Conservation (phyloP, 2,329 filamentous ascomycete species). For the Nemania diffusa region DNA sequence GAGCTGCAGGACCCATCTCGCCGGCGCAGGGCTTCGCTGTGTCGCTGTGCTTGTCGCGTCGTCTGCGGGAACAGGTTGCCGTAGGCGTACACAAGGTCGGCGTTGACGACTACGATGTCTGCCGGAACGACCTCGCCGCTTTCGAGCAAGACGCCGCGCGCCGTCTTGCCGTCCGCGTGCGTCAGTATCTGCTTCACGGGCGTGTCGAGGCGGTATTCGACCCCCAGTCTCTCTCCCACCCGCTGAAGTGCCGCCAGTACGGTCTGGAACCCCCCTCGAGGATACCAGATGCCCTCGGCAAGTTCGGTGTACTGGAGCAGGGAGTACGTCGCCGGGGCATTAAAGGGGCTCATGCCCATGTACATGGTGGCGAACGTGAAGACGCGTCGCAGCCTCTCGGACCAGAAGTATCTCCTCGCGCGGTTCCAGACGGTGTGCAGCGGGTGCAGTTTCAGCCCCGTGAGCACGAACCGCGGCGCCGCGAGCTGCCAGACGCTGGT, state of each 20-base stretch:
- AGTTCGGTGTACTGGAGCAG: conserved; percentile 80
- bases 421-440: conserved; percentile 76
- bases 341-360: conserved; percentile 83
- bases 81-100: conserved; percentile 80
- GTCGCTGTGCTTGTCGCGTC: conserved; percentile 39
- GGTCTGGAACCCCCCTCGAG: conserved; percentile 74
- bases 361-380: conserved; percentile 87
- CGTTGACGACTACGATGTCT: conserved; percentile 76
- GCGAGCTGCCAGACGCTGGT: conserved; percentile 67
- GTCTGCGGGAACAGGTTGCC: conserved; percentile 71
- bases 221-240: conserved; percentile 70
- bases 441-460: conserved; percentile 71
- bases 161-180: conserved; percentile 60
- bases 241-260: conserved; percentile 71
- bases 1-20: conserved; percentile 73
- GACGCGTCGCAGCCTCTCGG: conserved; percentile 73
- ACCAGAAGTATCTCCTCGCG: conserved; percentile 74
- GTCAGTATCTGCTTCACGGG: conserved; percentile 67
- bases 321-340: conserved; percentile 78
- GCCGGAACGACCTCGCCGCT: conserved; percentile 68
- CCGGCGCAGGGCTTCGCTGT: conserved; percentile 55
- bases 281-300: conserved; percentile 81
- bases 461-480: conserved; percentile 66
- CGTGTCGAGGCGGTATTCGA: conserved; percentile 69
- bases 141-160: conserved; percentile 68